Evolutionary conservation across 2,329 filamentous ascomycete genomes (phyloP).

Genomic region (Arthrobotrys iridis): DNA sequence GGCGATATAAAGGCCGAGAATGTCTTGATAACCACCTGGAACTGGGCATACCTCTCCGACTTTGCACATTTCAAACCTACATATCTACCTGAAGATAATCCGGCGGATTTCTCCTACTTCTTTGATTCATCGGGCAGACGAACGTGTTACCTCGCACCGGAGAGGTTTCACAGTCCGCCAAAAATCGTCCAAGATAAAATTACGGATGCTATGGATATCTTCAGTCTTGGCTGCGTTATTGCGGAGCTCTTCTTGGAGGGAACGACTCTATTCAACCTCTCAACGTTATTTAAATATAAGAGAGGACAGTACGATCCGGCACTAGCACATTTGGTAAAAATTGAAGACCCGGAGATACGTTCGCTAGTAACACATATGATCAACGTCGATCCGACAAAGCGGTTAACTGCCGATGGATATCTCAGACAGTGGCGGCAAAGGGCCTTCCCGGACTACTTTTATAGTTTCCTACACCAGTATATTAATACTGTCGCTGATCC

Average conservation of each 20-base stretch:
- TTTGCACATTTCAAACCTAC: constrained; percentile 96
- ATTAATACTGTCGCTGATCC: constrained; percentile 96
- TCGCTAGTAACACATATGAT: constrained; percentile 91
- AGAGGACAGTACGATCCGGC: constrained; percentile 91
- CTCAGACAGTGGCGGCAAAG: constrained; percentile 90
- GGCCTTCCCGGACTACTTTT: constrained; percentile 96
- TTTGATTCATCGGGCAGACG: constrained; percentile 92
- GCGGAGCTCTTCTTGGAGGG: constrained; percentile 94
- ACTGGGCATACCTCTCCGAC: constrained; percentile 98
- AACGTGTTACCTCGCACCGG: constrained; percentile 94
- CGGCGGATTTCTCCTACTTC: constrained; percentile 96
- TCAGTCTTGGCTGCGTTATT: constrained; percentile 95
- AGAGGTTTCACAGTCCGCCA: constrained; percentile 81
- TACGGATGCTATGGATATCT: constrained; percentile 98
- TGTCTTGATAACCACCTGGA: constrained; percentile 96
- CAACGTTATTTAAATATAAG: constrained; percentile 93
- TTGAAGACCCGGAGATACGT: constrained; percentile 85
- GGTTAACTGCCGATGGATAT: constrained; percentile 93
- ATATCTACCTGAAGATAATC: constrained; percentile 93
- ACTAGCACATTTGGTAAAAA: constrained; percentile 81
- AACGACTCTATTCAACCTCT: constrained; percentile 90
- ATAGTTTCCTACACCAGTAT: constrained; percentile 95
- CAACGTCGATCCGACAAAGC: constrained; percentile 86
- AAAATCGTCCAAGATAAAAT: constrained; percentile 71
- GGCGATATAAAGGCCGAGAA: constrained; percentile 99